These are phyloP conservation scores for Vitis hybrid DNA, from an alignment of 177 flowering plant species.

Conservation along the genomic window DNA sequence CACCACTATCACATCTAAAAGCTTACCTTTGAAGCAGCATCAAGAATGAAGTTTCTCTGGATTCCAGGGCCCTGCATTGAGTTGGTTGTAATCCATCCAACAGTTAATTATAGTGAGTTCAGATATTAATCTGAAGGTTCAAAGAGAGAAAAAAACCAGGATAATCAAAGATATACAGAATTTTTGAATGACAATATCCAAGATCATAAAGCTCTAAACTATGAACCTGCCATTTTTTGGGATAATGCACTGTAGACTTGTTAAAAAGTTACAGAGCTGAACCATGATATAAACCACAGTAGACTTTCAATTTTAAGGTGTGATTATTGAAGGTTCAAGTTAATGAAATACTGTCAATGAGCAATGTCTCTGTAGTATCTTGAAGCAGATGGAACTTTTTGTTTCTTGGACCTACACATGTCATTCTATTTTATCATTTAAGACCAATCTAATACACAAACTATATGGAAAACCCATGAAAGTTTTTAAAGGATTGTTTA, in stretches of 20 bases:
- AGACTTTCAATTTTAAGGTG: no score
- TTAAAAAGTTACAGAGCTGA: no score
- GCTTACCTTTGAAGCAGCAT: constrained; percentile 58
- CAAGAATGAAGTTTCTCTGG: constrained; percentile 43
- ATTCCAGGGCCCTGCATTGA: constrained; percentile 66
- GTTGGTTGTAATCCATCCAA: background rate
- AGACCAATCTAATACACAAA: no score
- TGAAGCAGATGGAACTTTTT: no score
- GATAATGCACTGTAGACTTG: background rate
- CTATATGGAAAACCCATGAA: no score
- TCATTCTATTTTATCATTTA: no score
- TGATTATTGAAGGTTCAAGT: no score
- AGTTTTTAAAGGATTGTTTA: no score
- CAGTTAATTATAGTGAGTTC: background rate
- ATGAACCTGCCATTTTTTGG: background rate
- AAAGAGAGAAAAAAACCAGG: background rate
- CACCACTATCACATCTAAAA: background rate
- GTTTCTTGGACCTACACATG: no score
- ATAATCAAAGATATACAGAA: background rate
- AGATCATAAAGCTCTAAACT: background rate
- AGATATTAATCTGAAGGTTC: background rate
- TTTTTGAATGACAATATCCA: background rate
- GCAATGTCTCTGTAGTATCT: no score
- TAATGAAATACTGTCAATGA: no score
- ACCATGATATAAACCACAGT: no score